Evolutionary conservation across 345 rosid species (phyloP), one percentile per base, ranked within the genome.

Genomic region (Bruguiera gymnorhiza): DNA sequence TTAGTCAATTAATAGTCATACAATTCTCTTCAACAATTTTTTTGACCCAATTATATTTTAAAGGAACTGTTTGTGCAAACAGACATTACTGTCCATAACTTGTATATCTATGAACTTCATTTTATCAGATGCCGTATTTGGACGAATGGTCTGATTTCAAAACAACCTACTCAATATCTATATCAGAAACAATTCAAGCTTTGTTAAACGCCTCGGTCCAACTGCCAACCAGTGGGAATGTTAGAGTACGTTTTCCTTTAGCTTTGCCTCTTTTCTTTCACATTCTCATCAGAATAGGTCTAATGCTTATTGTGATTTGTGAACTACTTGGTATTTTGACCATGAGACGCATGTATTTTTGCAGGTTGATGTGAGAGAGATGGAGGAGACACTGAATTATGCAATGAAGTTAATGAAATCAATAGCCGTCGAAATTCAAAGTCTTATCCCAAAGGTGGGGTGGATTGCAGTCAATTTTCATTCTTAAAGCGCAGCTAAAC

Each of bases 101-200:
- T 53, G 57, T 60, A 26, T 62, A 15, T 63, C 58, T 69, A 48
- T 55, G 53, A 69, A 55, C 46, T 56, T 46, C 56, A 59, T 67
- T 76, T 62, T 55, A 7, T 31, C 63, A 93, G 97, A 83, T 85
- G 84, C 97, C 93, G 8, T 81, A 73, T 77, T 82, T 93, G 69
- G 97, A 90, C 19, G 83, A 79, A 72, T 93, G 96, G 98, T 77
- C 81, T 26, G 76, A 53, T 0, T 26, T 86, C 32, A 87, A 87
- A 82, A 86, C 34, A 7, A 92, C 83, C 27, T 87, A 85, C 62
- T 81, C 80, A 62, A 34, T 36, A 68, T 90, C 87, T 20, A 52
- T 93, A 19, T 74, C 84, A 39, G 93, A 90, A 76, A 78, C 78
- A 62, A 84, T 59, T 66, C 84, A 88, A 79, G 89, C 96, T 46